Conservation (phyloP, 352 stramenopile species). For the Phytophthora sp. region DNA sequence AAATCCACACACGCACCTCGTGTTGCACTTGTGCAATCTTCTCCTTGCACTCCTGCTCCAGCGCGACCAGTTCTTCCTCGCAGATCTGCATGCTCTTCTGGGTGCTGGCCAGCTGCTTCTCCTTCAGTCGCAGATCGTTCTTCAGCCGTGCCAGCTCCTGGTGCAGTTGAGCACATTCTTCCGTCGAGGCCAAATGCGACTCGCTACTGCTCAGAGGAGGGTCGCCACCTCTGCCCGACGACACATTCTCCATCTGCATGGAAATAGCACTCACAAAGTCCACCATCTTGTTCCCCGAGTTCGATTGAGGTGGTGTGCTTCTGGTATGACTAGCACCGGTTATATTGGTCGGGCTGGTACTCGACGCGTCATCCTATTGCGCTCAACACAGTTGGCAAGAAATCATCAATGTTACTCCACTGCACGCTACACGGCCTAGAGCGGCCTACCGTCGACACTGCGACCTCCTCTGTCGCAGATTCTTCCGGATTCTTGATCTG, state of each 20-base stretch:
- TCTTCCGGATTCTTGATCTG: constrained; percentile 18
- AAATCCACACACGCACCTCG: constrained; percentile 52
- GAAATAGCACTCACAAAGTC: constrained; percentile 44
- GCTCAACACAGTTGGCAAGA: background rate
- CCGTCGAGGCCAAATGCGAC: constrained; percentile 10
- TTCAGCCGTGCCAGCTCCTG: constrained; percentile 67
- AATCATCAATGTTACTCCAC: background rate
- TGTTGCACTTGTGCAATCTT: constrained; percentile 73
- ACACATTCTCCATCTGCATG: constrained; percentile 37
- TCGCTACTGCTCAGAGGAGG: constrained; percentile 26
- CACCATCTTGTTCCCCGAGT: constrained; percentile 38
- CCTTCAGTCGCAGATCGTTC: constrained; percentile 61
- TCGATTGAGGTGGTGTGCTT: constrained; percentile 36
- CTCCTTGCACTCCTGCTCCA: constrained; percentile 75
- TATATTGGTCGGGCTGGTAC: constrained; percentile 18
- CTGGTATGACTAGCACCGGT: background rate
- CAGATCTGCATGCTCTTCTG: constrained; percentile 70
- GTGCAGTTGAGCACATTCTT: constrained; percentile 42
- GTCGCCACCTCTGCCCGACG: constrained; percentile 20
- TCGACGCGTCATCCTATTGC: constrained; percentile 21
- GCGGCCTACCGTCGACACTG: constrained; percentile 19
- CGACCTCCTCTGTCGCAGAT: background rate
- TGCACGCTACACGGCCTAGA: background rate
- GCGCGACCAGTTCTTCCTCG: constrained; percentile 79
- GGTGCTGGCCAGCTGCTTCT: constrained; percentile 59